A percentile compares a stretch with the other conserved stretches of the same genome.
These are phyloP conservation scores for Calocera viscosa DNA, from an alignment of 768 basidiomycete genomes.

Conservation along the genomic window DNA sequence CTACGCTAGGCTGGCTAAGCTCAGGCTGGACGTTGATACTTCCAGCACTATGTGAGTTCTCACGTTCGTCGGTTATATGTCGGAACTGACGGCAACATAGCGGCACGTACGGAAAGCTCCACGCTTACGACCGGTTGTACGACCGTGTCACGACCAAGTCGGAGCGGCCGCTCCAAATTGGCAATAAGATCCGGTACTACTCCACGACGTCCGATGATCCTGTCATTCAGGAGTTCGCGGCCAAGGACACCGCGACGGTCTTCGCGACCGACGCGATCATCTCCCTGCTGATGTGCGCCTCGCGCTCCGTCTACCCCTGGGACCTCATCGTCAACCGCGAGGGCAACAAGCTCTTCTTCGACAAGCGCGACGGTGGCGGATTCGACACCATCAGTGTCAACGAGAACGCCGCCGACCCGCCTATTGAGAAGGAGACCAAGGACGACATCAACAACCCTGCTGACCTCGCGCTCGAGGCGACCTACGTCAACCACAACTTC, in stretches of 20 bases:
- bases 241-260: conserved; percentile 68
- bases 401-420: conserved; percentile 92
- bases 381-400: conserved; percentile 96
- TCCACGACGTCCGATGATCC: conserved; percentile 97
- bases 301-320: conserved; percentile 95
- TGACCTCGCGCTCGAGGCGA: conserved; percentile 89
- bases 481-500: conserved; percentile 98
- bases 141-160: conserved; percentile 92
- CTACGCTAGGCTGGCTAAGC: conserved; percentile 80
- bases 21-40: conserved; percentile 87
- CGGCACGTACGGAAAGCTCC: conserved; percentile 78
- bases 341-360: conserved; percentile 85
- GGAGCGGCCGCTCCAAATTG: conserved; percentile 77
- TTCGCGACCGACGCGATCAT: conserved; percentile 95
- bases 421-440: conserved; percentile 37
- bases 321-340: conserved; percentile 92
- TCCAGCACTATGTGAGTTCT: conserved; percentile 71
- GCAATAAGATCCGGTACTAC: conserved; percentile 94
- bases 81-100: conserved; percentile 30
- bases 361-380: conserved; percentile 94
- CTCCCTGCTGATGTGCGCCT: conserved; percentile 88
- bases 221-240: conserved; percentile 82
- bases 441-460: conserved; percentile 88
- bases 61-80: background rate
- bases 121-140: conserved; percentile 84